phyloP scores from a whole-genome alignment of 768 basidiomycete genomes.

The Tricholoma flavovirens region DNA sequence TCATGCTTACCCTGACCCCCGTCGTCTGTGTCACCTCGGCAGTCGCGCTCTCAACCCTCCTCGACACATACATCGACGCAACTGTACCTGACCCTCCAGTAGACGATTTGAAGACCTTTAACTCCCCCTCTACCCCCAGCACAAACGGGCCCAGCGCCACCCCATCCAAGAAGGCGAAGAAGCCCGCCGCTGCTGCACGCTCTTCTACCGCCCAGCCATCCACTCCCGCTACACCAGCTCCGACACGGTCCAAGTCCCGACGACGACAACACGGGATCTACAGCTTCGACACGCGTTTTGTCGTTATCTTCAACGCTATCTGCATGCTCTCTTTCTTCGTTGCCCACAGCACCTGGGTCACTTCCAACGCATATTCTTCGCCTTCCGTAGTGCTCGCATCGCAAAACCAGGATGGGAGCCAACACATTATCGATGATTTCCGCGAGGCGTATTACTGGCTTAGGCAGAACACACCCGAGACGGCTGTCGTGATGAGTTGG shows the following conservation, averaged over 20 bases:
- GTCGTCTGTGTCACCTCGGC: slow-evolving; percentile 94
- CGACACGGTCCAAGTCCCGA: neutral
- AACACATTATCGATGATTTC: slow-evolving; percentile 98
- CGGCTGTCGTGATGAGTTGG: slow-evolving; percentile 97
- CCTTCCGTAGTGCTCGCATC: slow-evolving; percentile 95
- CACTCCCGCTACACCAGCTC: slow-evolving; percentile 26
- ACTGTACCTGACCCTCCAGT: slow-evolving; percentile 46
- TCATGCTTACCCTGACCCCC: slow-evolving; percentile 96
- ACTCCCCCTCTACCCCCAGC: slow-evolving; percentile 16
- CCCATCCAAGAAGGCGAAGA: slow-evolving; percentile 59
- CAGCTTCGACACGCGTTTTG: slow-evolving; percentile 76
- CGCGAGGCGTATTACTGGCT: slow-evolving; percentile 99
- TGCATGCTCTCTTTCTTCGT: slow-evolving; percentile 87
- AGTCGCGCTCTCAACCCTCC: slow-evolving; percentile 79
- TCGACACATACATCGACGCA: slow-evolving; percentile 90
- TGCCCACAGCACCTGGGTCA: slow-evolving; percentile 95
- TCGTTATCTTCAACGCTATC: slow-evolving; percentile 68
- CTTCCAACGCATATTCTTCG: slow-evolving; percentile 91
- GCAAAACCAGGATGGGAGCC: slow-evolving; percentile 70
- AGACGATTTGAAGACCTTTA: slow-evolving; percentile 27
- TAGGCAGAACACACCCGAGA: slow-evolving; percentile 87
- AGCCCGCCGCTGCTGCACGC: slow-evolving; percentile 32
- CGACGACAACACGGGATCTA: slow-evolving; percentile 56
- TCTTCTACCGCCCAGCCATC: slow-evolving; percentile 35
- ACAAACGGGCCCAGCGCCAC: slow-evolving; percentile 22